Evolutionary conservation across 2,329 filamentous ascomycete genomes (phyloP).

Genomic region (Chaetomium globosum): DNA sequence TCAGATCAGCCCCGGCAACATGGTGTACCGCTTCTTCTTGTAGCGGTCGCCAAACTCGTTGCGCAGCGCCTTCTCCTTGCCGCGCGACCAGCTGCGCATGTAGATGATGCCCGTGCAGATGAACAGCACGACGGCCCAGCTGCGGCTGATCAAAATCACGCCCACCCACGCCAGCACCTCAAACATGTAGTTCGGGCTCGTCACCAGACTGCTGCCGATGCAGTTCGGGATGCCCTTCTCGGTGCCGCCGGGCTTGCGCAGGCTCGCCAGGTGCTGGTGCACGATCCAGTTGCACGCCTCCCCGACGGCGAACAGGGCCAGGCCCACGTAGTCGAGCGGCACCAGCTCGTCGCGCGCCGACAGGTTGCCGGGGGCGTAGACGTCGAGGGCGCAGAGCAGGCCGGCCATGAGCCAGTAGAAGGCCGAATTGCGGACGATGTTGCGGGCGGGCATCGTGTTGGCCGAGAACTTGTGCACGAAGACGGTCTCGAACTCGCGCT

Average conservation of each 20-base stretch:
- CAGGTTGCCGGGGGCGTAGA: constrained; percentile 75
- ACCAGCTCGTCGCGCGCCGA: constrained; percentile 58
- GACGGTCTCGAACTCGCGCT: constrained; percentile 92
- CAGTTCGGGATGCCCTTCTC: constrained; percentile 87
- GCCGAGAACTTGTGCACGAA: constrained; percentile 95
- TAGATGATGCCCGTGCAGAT: constrained; percentile 70
- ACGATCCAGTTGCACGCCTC: constrained; percentile 80
- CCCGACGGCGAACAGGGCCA: constrained; percentile 73
- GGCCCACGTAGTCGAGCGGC: constrained; percentile 64
- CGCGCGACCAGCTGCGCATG: constrained; percentile 86
- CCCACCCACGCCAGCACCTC: constrained; percentile 87
- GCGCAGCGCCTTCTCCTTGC: constrained; percentile 89
- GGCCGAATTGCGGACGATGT: constrained; percentile 92
- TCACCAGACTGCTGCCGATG: constrained; percentile 82
- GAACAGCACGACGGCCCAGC: constrained; percentile 77
- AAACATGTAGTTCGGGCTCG: constrained; percentile 97
- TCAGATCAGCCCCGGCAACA: constrained; percentile 77
- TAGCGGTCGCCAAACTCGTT: constrained; percentile 92
- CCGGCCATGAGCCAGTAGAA: constrained; percentile 93
- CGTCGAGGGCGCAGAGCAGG: constrained; percentile 77
- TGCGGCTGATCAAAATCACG: constrained; percentile 76
- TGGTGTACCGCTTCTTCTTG: constrained; percentile 86
- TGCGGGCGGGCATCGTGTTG: constrained; percentile 86
- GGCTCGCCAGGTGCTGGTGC: constrained; percentile 74
- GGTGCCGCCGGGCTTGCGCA: constrained; percentile 77